These are phyloP conservation scores for Nakataea oryzae DNA, from an alignment of 2,329 filamentous ascomycete species.

Conservation along the genomic window DNA sequence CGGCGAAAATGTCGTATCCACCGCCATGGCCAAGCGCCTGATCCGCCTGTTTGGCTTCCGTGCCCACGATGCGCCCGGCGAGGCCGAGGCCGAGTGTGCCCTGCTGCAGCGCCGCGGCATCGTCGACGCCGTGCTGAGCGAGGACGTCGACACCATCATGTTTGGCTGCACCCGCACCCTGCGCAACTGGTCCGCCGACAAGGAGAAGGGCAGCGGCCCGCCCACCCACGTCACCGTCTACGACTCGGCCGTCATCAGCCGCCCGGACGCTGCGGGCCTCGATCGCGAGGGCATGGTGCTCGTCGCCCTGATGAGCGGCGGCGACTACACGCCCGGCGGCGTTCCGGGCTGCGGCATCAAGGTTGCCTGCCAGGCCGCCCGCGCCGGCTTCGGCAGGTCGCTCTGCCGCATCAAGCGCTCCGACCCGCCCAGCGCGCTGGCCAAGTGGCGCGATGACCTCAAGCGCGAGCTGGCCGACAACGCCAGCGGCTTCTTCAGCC, in stretches of 20 bases:
- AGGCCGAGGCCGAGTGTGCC: conserved; percentile 94
- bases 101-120: conserved; percentile 70
- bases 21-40: conserved; percentile 71
- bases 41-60: conserved; percentile 79
- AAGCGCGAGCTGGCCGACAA: conserved; percentile 74
- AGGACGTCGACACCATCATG: conserved; percentile 97
- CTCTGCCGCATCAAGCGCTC: conserved; percentile 55
- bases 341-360: conserved; percentile 82
- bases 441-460: conserved; percentile 62
- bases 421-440: conserved; percentile 44
- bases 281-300: conserved; percentile 86
- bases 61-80: conserved; percentile 78
- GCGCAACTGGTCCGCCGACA: conserved; percentile 74
- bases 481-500: conserved; percentile 64
- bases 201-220: conserved; percentile 48
- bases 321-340: conserved; percentile 85
- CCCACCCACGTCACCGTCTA: conserved; percentile 86
- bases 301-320: conserved; percentile 88
- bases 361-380: conserved; percentile 79
- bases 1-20: conserved; percentile 55
- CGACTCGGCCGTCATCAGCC: conserved; percentile 46
- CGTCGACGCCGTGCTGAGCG: conserved; percentile 87
- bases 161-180: conserved; percentile 77
- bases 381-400: conserved; percentile 72
- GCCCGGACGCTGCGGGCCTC: conserved; percentile 36